Percentiles rank a stretch among this genome's conserved stretches.
Conservation (phyloP, 2,329 filamentous ascomycete genomes). For the Fusarium anthophilum region DNA sequence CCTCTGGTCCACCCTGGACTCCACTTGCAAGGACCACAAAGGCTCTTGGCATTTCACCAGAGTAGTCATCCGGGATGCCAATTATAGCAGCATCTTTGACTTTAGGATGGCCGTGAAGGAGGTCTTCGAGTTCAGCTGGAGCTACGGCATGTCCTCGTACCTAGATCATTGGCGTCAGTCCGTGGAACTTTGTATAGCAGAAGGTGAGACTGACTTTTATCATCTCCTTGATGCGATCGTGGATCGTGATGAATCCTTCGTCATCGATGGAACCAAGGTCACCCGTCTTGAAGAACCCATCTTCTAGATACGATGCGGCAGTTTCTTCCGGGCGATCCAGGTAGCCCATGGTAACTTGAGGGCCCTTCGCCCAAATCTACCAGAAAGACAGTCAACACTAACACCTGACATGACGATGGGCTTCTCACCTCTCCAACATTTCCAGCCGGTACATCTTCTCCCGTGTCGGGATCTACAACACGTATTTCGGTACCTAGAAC, state of each 20-base stretch:
- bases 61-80: neutral
- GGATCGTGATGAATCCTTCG: neutral
- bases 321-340: neutral
- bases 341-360: neutral
- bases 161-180: neutral
- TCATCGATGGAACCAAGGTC: neutral
- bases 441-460: neutral
- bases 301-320: neutral
- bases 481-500: neutral
- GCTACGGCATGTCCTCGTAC: neutral
- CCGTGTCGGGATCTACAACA: neutral
- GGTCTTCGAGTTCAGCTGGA: neutral
- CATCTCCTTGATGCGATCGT: neutral
- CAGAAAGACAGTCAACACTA: neutral
- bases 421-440: neutral
- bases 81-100: neutral
- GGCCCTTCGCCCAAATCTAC: neutral
- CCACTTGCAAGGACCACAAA: neutral
- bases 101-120: neutral
- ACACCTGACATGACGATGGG: fast-evolving
- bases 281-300: neutral
- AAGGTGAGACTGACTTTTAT: neutral
- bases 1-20: fast-evolving
- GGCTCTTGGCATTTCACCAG: neutral
- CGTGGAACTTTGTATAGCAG: neutral